A percentile compares a stretch with the other conserved stretches of the same genome.
phyloP scores from a whole-genome alignment of 306 rosid species.

The Begonia fuchsioides region DNA sequence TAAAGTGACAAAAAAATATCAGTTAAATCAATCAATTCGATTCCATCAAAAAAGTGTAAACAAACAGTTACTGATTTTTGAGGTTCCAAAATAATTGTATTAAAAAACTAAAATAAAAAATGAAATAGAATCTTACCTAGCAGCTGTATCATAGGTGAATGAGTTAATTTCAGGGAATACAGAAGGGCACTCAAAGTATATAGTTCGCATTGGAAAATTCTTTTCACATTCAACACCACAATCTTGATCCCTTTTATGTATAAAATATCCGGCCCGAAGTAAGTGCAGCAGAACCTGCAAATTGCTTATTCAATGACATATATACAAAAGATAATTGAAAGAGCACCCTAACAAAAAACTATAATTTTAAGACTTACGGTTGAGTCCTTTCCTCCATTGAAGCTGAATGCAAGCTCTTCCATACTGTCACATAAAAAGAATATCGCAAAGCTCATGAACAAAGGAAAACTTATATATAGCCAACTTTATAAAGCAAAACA shows the following conservation, averaged over 20 bases:
- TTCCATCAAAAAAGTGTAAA: background rate
- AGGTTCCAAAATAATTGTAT: too few relatives aligned
- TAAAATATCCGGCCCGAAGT: conserved; percentile 75
- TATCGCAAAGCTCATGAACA: background rate
- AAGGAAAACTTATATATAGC: too few relatives aligned
- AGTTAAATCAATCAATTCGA: background rate
- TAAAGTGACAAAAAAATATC: conserved; percentile 4
- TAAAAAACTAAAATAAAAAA: too few relatives aligned
- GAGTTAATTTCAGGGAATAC: conserved; percentile 72
- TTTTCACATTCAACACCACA: conserved; percentile 22
- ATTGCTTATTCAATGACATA: background rate
- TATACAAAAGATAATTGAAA: conserved; percentile 7
- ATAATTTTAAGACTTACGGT: conserved; percentile 43
- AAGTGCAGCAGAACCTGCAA: conserved; percentile 73
- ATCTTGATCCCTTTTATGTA: conserved; percentile 44
- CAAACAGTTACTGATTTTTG: too few relatives aligned
- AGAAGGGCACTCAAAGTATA: conserved; percentile 60
- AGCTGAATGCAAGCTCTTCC: conserved; percentile 86
- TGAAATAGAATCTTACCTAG: conserved; percentile 27
- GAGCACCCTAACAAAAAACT: conserved; percentile 6
- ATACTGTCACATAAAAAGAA: conserved; percentile 26
- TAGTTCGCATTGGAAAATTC: conserved; percentile 58
- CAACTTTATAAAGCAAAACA: too few relatives aligned
- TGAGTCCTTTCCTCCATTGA: conserved; percentile 97
- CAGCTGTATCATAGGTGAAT: conserved; percentile 55